These are phyloP conservation scores for Aspergillus melleus DNA, from an alignment of 2,329 filamentous ascomycete genomes.

Conservation along the genomic window DNA sequence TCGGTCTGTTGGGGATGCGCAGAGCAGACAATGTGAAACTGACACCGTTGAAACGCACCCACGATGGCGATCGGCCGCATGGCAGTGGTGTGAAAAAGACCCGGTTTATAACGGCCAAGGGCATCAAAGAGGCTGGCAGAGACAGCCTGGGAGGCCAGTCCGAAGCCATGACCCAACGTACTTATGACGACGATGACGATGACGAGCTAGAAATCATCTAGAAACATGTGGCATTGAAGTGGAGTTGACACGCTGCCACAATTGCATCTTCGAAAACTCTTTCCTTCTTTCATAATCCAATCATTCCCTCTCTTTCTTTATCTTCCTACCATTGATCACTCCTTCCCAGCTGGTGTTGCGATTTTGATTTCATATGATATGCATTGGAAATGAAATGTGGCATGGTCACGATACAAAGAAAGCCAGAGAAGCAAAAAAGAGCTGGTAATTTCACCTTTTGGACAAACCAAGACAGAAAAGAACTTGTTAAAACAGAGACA, in stretches of 20 bases:
- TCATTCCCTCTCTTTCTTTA: not conserved
- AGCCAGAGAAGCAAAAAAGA: not conserved
- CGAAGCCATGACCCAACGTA: conserved; percentile 40
- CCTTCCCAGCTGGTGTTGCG: not conserved
- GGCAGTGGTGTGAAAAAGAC: conserved; percentile 61
- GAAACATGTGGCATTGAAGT: not conserved
- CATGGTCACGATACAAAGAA: not conserved
- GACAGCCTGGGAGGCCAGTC: conserved; percentile 63
- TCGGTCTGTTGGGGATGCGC: conserved; percentile 29
- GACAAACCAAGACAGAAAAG: not conserved
- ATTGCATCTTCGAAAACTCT: not conserved
- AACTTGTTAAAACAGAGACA: not conserved
- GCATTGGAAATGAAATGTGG: not conserved
- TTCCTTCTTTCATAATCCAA: not conserved
- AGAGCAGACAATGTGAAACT: conserved; percentile 42
- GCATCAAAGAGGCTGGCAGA: conserved; percentile 73
- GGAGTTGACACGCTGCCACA: not conserved
- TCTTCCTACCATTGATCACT: not conserved
- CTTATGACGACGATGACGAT: conserved; percentile 55
- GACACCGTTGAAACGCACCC: conserved; percentile 41
- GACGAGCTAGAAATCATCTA: conserved; percentile 52
- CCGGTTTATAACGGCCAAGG: conserved; percentile 74
- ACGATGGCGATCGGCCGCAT: conserved; percentile 35
- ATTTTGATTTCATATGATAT: not conserved
- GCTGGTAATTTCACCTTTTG: not conserved